Evolutionary conservation across 2,329 filamentous ascomycete species (phyloP).

Genomic region (Fusarium chlamydosporum): DNA sequence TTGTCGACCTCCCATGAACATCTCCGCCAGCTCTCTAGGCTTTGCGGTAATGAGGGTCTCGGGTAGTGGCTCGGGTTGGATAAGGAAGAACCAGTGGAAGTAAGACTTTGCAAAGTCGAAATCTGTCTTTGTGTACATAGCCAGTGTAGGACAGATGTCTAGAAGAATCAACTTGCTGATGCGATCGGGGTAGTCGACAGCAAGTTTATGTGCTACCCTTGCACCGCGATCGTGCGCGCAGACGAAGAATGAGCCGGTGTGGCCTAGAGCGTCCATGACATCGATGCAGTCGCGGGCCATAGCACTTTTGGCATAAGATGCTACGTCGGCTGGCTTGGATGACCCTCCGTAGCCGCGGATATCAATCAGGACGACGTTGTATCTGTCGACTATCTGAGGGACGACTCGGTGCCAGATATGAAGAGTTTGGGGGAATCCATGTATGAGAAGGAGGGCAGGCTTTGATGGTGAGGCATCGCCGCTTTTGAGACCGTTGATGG

Average conservation of each 20-base stretch:
- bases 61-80: slow-evolving; percentile 65
- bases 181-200: slow-evolving; percentile 61
- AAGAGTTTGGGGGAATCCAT: slow-evolving; percentile 67
- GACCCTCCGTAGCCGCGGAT: slow-evolving; percentile 67
- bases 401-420: slow-evolving; percentile 67
- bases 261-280: slow-evolving; percentile 62
- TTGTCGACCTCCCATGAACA: slow-evolving; percentile 60
- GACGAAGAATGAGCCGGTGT: slow-evolving; percentile 59
- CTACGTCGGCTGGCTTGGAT: slow-evolving; percentile 59
- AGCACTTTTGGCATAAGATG: slow-evolving; percentile 62
- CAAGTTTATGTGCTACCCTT: slow-evolving; percentile 67
- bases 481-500: slow-evolving; percentile 61
- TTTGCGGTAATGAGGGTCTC: slow-evolving; percentile 61
- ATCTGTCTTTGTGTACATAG: slow-evolving; percentile 64
- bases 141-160: slow-evolving; percentile 69
- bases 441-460: slow-evolving; percentile 63
- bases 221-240: slow-evolving; percentile 71
- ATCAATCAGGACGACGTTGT: slow-evolving; percentile 63
- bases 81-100: slow-evolving; percentile 72
- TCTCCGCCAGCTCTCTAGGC: slow-evolving; percentile 58
- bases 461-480: slow-evolving; percentile 52
- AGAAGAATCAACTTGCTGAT: slow-evolving; percentile 62
- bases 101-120: slow-evolving; percentile 63
- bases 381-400: slow-evolving; percentile 56
- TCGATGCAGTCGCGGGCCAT: slow-evolving; percentile 64